Conservation (phyloP, 1,139 yeast genomes). For the Suhomyces choctaworum region DNA sequence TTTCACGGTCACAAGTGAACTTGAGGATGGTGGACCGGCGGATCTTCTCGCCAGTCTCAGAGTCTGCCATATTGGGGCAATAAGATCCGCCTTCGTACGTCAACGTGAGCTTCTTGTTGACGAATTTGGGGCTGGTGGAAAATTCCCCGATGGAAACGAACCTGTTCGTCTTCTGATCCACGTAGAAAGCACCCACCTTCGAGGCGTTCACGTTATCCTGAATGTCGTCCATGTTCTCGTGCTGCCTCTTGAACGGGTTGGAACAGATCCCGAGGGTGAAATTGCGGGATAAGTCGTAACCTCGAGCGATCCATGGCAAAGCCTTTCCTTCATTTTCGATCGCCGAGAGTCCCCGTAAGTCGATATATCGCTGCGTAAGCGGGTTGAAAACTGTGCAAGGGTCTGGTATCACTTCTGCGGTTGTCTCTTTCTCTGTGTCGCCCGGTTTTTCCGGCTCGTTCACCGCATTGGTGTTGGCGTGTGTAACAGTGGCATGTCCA, state of each 20-base stretch:
- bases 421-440: neutral
- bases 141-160: slow-evolving; percentile 68
- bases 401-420: slow-evolving; percentile 26
- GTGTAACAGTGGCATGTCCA: slow-evolving; percentile 19
- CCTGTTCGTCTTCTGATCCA: slow-evolving; percentile 49
- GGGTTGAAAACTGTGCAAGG: slow-evolving; percentile 61
- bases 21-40: slow-evolving; percentile 67
- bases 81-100: slow-evolving; percentile 72
- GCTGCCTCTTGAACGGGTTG: slow-evolving; percentile 50
- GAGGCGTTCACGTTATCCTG: slow-evolving; percentile 45
- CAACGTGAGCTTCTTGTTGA: slow-evolving; percentile 71
- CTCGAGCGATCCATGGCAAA: slow-evolving; percentile 66
- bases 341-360: slow-evolving; percentile 50
- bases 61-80: slow-evolving; percentile 46
- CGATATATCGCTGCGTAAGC: slow-evolving; percentile 53
- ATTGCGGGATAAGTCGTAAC: slow-evolving; percentile 70
- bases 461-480: too few relatives aligned
- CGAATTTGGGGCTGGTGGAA: slow-evolving; percentile 58
- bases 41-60: slow-evolving; percentile 41
- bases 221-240: slow-evolving; percentile 31
- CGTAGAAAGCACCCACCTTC: slow-evolving; percentile 67
- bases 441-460: neutral
- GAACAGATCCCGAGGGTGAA: slow-evolving; percentile 82
- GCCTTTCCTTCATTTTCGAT: slow-evolving; percentile 43
- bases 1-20: slow-evolving; percentile 79